A percentile compares a stretch with the other conserved stretches of the same genome.
These are phyloP conservation scores for Taxillus chinensis DNA, from an alignment of 164 flowering plant species.

Conservation along the genomic window DNA sequence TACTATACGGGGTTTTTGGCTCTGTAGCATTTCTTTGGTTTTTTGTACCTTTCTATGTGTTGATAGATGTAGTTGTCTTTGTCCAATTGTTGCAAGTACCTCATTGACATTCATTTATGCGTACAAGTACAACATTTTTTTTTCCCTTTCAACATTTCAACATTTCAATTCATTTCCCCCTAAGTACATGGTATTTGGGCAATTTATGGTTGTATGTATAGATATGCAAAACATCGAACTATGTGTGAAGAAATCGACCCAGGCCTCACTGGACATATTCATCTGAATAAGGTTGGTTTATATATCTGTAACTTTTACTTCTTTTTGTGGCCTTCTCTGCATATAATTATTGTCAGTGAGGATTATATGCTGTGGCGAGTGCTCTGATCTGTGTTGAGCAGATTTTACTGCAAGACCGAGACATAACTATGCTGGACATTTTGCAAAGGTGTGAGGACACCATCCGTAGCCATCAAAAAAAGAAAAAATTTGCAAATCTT, in stretches of 20 bases:
- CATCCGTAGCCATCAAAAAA: slow-evolving; percentile 29
- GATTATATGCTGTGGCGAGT: not conserved
- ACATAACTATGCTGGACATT: slow-evolving; percentile 35
- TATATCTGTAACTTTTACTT: not conserved
- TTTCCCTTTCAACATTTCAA: no score
- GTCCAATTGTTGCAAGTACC: no score
- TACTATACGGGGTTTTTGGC: no score
- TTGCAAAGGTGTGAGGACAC: slow-evolving; percentile 45
- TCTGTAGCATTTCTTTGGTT: no score
- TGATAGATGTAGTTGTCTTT: no score
- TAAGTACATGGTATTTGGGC: no score
- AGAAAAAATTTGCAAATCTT: slow-evolving; percentile 34
- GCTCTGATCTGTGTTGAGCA: slow-evolving; percentile 20
- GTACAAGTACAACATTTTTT: no score
- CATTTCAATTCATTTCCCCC: no score
- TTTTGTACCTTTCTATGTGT: no score
- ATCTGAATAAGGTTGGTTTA: slow-evolving; percentile 56
- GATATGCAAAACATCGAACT: slow-evolving; percentile 31
- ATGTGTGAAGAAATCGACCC: slow-evolving; percentile 25
- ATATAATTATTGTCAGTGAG: not conserved
- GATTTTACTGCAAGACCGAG: slow-evolving; percentile 29
- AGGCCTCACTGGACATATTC: slow-evolving; percentile 76
- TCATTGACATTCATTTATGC: no score
- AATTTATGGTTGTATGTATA: slow-evolving; percentile 3
- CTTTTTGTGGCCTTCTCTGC: not conserved